These are phyloP conservation scores for Calonectria ilicicola DNA, from an alignment of 2,329 filamentous ascomycete species.

Conservation along the genomic window DNA sequence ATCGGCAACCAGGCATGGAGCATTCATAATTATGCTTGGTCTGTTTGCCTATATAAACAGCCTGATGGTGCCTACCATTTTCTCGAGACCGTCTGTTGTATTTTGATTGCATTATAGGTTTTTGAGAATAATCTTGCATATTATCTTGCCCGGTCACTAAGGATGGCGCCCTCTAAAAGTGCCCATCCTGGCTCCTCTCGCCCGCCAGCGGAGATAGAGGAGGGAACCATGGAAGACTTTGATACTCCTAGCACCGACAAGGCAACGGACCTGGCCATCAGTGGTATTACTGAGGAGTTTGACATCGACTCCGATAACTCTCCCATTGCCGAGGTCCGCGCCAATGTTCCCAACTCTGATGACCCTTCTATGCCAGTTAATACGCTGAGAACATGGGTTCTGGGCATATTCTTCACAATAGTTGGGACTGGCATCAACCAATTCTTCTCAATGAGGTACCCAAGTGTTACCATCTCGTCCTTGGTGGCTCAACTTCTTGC, in stretches of 20 bases:
- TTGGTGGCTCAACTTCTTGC: slow-evolving; percentile 59
- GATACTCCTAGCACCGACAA: slow-evolving; percentile 21
- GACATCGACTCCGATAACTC: slow-evolving; percentile 32
- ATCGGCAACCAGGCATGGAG: background rate
- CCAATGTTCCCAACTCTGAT: slow-evolving; percentile 13
- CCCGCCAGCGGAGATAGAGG: background rate
- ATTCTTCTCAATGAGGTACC: slow-evolving; percentile 60
- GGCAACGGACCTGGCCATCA: slow-evolving; percentile 25
- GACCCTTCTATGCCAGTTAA: background rate
- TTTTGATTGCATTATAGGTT: background rate
- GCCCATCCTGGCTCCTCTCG: background rate
- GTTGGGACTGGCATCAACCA: slow-evolving; percentile 60
- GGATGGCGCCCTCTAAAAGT: slow-evolving; percentile 11
- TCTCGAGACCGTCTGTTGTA: background rate
- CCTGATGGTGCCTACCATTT: background rate
- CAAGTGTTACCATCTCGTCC: slow-evolving; percentile 57
- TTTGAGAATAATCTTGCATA: background rate
- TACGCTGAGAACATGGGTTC: slow-evolving; percentile 57
- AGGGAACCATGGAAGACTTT: slow-evolving; percentile 14
- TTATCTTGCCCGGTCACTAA: background rate
- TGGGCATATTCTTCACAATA: slow-evolving; percentile 58
- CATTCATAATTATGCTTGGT: background rate
- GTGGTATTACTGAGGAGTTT: slow-evolving; percentile 21
- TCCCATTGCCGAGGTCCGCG: slow-evolving; percentile 20
- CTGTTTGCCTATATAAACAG: slow-evolving; percentile 13